Conservation (phyloP, 345 rosid genomes). For the Pugionium cornutum region DNA sequence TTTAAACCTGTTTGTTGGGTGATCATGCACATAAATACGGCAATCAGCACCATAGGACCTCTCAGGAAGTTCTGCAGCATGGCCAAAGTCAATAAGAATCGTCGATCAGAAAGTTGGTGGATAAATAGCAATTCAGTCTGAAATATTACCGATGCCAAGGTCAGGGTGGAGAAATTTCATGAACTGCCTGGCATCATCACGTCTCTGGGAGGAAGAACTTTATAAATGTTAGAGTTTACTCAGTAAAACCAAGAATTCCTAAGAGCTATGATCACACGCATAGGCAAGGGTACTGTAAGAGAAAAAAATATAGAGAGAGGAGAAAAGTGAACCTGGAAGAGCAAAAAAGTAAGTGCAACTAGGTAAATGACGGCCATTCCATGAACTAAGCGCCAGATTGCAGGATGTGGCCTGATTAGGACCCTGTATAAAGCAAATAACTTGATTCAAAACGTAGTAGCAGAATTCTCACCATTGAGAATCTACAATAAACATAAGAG, state of each 20-base stretch:
- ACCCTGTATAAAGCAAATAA: conserved; percentile 55
- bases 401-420: conserved; percentile 96
- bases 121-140: neutral
- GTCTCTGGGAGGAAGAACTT: conserved; percentile 55
- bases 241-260: neutral
- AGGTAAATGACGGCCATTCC: conserved; percentile 96
- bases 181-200: conserved; percentile 93
- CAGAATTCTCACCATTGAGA: conserved; percentile 20
- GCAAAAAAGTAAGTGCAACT: conserved; percentile 89
- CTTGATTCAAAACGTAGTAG: conserved; percentile 20
- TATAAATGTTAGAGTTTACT: conserved; percentile 37
- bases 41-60: conserved; percentile 98
- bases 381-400: conserved; percentile 97
- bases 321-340: conserved; percentile 79
- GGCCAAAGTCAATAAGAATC: conserved; percentile 23
- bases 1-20: conserved; percentile 95
- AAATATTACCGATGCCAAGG: conserved; percentile 80
- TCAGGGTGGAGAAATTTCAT: conserved; percentile 99
- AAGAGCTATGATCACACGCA: neutral
- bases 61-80: conserved; percentile 88
- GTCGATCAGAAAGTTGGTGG: neutral
- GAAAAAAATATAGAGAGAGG: conserved; percentile 1
- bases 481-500: neutral
- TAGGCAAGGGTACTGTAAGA: neutral
- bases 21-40: conserved; percentile 81